A percentile compares a stretch with the other conserved stretches of the same genome.
These are phyloP conservation scores for Cercospora sp. DNA, from an alignment of 2,329 filamentous ascomycete genomes.

Conservation along the genomic window DNA sequence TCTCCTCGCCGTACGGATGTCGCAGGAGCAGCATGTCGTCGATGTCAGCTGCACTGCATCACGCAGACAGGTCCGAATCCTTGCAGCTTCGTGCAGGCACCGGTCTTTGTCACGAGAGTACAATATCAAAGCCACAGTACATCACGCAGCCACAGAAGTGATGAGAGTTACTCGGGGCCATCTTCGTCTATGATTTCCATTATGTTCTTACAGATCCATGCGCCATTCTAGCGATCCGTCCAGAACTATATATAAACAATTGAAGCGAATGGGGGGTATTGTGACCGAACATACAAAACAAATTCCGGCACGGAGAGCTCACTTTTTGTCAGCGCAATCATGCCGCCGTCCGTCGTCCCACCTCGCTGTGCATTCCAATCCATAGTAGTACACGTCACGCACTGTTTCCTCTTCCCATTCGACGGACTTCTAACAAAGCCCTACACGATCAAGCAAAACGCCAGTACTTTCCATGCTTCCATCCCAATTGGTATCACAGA, in stretches of 20 bases:
- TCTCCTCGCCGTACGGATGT: constrained; percentile 12
- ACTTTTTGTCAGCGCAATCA: constrained; percentile 7
- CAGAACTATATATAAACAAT: constrained; percentile 8
- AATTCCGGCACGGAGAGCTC: constrained; percentile 4
- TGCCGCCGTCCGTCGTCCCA: constrained; percentile 11
- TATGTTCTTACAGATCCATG: constrained; percentile 2
- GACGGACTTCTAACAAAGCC: not conserved
- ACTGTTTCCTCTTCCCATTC: not conserved
- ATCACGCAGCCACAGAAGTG: not conserved
- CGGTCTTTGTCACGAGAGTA: constrained; percentile 17
- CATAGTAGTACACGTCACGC: constrained; percentile 19
- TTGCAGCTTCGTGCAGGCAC: constrained; percentile 4
- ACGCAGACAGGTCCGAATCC: not conserved
- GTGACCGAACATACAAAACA: constrained; percentile 7
- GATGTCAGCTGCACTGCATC: constrained; percentile 13
- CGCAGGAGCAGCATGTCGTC: constrained; percentile 16
- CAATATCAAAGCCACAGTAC: constrained; percentile 14
- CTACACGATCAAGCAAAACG: constrained; percentile 6
- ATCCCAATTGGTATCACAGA: constrained; percentile 14
- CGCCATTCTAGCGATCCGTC: constrained; percentile 4
- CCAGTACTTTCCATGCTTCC: constrained; percentile 16
- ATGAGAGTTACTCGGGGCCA: not conserved
- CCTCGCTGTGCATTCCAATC: constrained; percentile 15
- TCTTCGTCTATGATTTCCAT: not conserved
- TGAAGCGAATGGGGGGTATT: constrained; percentile 17